Percentiles rank a stretch among this genome's conserved stretches.
Conservation (phyloP, 2,329 filamentous ascomycete species). For the Cercospora brassicicola region DNA sequence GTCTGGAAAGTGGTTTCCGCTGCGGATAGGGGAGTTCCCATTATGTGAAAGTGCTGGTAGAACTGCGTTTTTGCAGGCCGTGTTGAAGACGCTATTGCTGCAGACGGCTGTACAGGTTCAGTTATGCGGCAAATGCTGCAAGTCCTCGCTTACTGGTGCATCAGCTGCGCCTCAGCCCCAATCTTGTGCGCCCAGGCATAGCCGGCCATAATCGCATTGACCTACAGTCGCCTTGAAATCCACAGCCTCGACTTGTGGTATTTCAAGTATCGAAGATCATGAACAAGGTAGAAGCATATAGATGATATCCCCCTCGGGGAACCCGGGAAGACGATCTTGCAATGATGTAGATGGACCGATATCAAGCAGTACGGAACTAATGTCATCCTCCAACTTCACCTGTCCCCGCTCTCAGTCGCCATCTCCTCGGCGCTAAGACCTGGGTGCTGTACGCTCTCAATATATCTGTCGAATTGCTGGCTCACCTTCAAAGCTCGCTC, state of each 20-base stretch:
- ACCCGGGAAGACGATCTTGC: not conserved
- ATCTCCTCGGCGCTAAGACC: not conserved
- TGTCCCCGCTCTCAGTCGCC: not conserved
- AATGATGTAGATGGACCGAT: not conserved
- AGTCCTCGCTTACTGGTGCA: not conserved
- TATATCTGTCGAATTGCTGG: not conserved
- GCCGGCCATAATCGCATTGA: not conserved
- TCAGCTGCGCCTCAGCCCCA: not conserved
- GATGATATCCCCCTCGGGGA: too few relatives aligned
- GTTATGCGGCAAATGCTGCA: not conserved
- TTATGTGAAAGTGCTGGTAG: not conserved
- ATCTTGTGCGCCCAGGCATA: not conserved
- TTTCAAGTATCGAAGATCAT: too few relatives aligned
- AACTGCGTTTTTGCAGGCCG: too few relatives aligned
- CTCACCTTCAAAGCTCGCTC: not conserved
- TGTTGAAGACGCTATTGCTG: not conserved
- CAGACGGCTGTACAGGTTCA: not conserved
- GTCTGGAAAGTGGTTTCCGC: not conserved
- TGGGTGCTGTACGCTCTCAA: not conserved
- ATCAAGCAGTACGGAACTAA: not conserved
- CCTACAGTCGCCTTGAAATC: not conserved
- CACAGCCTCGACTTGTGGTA: too few relatives aligned
- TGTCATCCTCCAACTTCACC: not conserved
- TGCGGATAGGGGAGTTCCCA: not conserved
- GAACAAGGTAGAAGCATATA: too few relatives aligned